Evolutionary conservation across 192 early-diverging fungal genomes (phyloP).

Genomic region (Spizellomyces punctatus): DNA sequence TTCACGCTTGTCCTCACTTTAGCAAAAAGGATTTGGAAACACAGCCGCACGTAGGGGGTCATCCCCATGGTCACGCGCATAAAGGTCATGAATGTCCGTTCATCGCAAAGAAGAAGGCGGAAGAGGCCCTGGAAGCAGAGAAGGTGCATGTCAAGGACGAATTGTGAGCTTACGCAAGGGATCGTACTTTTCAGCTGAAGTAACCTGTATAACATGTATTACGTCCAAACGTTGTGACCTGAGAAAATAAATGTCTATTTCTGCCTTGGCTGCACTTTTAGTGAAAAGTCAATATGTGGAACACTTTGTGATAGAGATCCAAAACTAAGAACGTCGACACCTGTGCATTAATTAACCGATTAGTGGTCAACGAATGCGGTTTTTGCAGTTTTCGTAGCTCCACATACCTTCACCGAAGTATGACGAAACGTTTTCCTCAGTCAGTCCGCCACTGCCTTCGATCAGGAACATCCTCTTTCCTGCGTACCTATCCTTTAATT

Average conservation of each 20-base stretch:
- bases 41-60: constrained; percentile 20
- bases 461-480: constrained; percentile 68
- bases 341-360: constrained; percentile 33
- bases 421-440: constrained; percentile 74
- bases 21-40: constrained; percentile 26
- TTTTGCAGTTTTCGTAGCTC: background rate
- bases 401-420: constrained; percentile 80
- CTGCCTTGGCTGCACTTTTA: constrained; percentile 72
- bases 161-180: background rate
- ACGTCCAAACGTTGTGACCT: no score
- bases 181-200: no score
- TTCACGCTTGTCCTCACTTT: constrained; percentile 36
- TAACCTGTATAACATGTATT: no score
- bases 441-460: constrained; percentile 96
- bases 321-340: constrained; percentile 90
- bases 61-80: constrained; percentile 26
- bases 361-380: background rate
- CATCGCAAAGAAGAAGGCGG: constrained; percentile 11
- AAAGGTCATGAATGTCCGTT: constrained; percentile 9
- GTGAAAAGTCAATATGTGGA: constrained; percentile 94
- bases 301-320: constrained; percentile 93
- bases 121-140: background rate
- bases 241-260: background rate
- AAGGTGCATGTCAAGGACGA: background rate
- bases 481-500: constrained; percentile 76